Base-by-base conservation (phyloP, 2,329 filamentous ascomycete genomes). In the Davidsoniella australis region DNA sequence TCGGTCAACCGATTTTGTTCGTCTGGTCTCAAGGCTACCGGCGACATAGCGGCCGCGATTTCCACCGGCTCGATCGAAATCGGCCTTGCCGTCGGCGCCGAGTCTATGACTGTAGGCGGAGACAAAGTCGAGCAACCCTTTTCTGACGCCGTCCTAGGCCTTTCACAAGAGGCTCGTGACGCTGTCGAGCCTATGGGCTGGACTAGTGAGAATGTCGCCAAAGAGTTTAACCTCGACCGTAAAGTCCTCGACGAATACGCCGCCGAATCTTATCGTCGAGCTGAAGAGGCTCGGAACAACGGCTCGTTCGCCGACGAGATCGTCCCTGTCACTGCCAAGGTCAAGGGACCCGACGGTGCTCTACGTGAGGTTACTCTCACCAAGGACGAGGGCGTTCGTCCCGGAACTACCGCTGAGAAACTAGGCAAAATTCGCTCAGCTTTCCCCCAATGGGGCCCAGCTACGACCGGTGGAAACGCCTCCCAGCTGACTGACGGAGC, bases 101-200 rank as follows among this genome's bases (percentile, higher is more conserved):
- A 98, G 69, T 75, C 75, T 61, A 98, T 98, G 91, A 81, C 80
- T 4, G 65, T 69, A 4, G 78, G 78, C 53, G 82, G 81, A 47
- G 85, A 88, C 62, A 66, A 73, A 18, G 18, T 52, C 41, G 50
- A 52, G 3, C 39, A 52, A 20, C 46, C 50, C 3, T 52, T 52
- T 26, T 80, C 86, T 63, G 78, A 82, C 55, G 78, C 81, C 55
- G 50, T 52, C n/a, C 68, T 85, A 43, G 63, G 68, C 57, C 68
- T 72, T 59, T 82, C 74, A 67, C 82, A 86, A 62, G 85, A 95
- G 61, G 76, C 86, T 0, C 66, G 66, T 43, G 89, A 96, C 68
- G 91, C 87, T 72, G 77, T 89, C 77, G 77, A 87, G 72, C 84
- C 89, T 56, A 98, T 98, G 91, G 91, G 91, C 18, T 93, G 94